Evolutionary conservation across 805 yeast species (phyloP).

Genomic region (Metschnikowia orientalis): DNA sequence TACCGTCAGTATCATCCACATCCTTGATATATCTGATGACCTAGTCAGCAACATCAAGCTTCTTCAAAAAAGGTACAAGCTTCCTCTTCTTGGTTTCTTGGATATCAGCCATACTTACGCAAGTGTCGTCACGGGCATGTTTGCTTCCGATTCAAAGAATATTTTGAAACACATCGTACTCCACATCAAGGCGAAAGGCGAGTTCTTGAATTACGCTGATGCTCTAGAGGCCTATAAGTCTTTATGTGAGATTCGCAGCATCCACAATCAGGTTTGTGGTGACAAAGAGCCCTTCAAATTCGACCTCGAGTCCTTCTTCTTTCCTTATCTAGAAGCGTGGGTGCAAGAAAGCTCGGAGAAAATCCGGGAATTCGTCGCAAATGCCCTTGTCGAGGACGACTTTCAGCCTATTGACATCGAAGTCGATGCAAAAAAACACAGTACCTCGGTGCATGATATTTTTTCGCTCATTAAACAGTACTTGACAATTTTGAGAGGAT

Average conservation of each 20-base stretch:
- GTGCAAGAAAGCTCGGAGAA: conserved; percentile 43
- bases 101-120: conserved; percentile 49
- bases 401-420: conserved; percentile 49
- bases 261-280: conserved; percentile 46
- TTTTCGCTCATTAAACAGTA: conserved; percentile 59
- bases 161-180: conserved; percentile 48
- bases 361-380: conserved; percentile 45
- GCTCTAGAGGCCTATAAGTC: conserved; percentile 54
- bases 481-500: conserved; percentile 49
- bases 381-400: conserved; percentile 55
- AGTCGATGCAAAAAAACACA: conserved; percentile 39
- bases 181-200: conserved; percentile 29
- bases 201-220: conserved; percentile 46
- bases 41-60: conserved; percentile 46
- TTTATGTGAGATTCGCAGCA: conserved; percentile 48
- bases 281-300: conserved; percentile 43
- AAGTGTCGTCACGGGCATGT: conserved; percentile 45
- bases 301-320: conserved; percentile 54
- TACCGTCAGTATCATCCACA: conserved; percentile 49
- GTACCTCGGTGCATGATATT: conserved; percentile 64
- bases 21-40: conserved; percentile 51
- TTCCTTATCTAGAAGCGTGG: conserved; percentile 35
- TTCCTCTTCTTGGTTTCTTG: conserved; percentile 57
- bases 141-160: conserved; percentile 49
- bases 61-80: conserved; percentile 56